Percentiles rank a stretch among this genome's conserved stretches.
phyloP scores from a whole-genome alignment of 2,329 filamentous ascomycete species.

The Xylaria digitata region DNA sequence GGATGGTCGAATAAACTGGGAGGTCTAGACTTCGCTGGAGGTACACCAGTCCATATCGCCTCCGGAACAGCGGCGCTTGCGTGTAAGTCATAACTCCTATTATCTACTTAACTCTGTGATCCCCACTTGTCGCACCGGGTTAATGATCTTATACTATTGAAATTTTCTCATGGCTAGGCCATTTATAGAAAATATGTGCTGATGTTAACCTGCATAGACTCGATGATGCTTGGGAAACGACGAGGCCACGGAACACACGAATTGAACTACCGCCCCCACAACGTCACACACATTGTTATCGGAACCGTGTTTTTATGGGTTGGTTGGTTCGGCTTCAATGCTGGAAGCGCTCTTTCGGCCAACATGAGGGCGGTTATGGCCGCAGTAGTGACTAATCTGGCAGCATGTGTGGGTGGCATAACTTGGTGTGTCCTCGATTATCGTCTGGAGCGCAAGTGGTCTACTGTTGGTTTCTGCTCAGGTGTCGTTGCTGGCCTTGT shows the following conservation, averaged over 20 bases:
- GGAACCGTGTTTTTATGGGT: constrained; percentile 96
- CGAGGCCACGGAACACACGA: constrained; percentile 87
- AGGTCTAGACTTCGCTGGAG: constrained; percentile 88
- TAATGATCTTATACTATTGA: not conserved
- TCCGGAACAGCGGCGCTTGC: constrained; percentile 86
- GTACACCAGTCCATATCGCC: constrained; percentile 89
- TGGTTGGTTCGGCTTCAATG: constrained; percentile 96
- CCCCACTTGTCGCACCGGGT: not conserved
- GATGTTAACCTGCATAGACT: constrained; percentile 59
- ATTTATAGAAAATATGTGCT: constrained; percentile 20
- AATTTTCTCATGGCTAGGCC: not conserved
- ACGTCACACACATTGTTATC: constrained; percentile 91
- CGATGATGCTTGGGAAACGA: constrained; percentile 89
- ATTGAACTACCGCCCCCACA: constrained; percentile 91
- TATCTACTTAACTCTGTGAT: not conserved
- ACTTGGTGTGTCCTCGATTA: constrained; percentile 93
- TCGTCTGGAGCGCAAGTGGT: constrained; percentile 89
- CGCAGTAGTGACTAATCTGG: constrained; percentile 84
- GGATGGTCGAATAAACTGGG: constrained; percentile 86
- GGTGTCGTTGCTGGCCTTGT: constrained; percentile 89
- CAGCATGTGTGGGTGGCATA: constrained; percentile 84
- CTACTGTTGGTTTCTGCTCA: constrained; percentile 91
- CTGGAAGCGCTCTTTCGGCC: constrained; percentile 81
- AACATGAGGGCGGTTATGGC: constrained; percentile 90
- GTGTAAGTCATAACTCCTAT: constrained; percentile 54